Evolutionary conservation across 139 green algal species (phyloP).

Genomic region (Micractinium conductrix): DNA sequence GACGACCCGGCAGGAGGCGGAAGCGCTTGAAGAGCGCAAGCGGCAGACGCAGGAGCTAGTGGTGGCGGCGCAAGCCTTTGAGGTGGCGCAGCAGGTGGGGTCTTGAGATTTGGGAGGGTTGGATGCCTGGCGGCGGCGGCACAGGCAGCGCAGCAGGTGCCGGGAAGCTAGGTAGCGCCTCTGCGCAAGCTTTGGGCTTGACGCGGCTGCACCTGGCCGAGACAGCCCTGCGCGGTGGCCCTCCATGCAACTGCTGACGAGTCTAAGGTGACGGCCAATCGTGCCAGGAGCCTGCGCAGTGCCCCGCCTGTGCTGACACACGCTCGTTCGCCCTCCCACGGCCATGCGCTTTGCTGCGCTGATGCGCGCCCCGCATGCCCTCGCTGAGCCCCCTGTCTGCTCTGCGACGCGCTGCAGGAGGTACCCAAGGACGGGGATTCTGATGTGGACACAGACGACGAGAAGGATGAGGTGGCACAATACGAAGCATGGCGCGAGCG

Average conservation of each 20-base stretch:
- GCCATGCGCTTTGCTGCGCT: neutral
- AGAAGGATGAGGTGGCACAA: slow-evolving; percentile 75
- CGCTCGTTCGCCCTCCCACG: too few relatives aligned
- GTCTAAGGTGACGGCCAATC: too few relatives aligned
- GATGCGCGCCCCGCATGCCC: neutral
- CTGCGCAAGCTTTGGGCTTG: too few relatives aligned
- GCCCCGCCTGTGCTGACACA: neutral
- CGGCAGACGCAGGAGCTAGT: slow-evolving; percentile 27
- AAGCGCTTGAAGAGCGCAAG: neutral
- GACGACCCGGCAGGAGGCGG: slow-evolving; percentile 9
- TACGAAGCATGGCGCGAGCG: slow-evolving; percentile 87
- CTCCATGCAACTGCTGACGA: too few relatives aligned
- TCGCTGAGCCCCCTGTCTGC: neutral
- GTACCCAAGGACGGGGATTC: neutral
- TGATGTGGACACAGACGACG: slow-evolving; percentile 65
- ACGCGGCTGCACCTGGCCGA: too few relatives aligned
- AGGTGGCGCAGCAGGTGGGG: slow-evolving; percentile 3
- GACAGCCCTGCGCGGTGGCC: too few relatives aligned
- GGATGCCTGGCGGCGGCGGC: too few relatives aligned
- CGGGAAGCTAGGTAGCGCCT: too few relatives aligned
- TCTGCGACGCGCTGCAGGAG: neutral
- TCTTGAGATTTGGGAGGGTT: too few relatives aligned
- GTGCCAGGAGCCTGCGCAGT: too few relatives aligned
- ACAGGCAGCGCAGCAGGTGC: neutral
- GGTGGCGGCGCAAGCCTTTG: neutral